These are phyloP conservation scores for Starmerella scarabaei DNA, from an alignment of 805 yeast genomes.

Conservation along the genomic window DNA sequence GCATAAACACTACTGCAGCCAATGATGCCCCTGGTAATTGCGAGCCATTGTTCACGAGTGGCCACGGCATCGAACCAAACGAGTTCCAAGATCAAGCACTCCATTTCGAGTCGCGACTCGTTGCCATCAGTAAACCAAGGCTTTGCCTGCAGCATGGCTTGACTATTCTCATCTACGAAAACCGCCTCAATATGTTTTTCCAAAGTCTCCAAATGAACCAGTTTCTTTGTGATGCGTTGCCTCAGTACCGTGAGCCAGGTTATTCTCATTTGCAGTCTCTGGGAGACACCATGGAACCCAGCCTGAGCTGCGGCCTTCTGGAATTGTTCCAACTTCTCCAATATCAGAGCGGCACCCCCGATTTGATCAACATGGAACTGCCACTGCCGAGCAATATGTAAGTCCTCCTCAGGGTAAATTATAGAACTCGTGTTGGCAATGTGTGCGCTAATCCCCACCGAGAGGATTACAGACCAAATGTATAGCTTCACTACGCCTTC, in stretches of 20 bases:
- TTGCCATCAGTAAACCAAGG: slow-evolving; percentile 9
- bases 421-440: slow-evolving; percentile 19
- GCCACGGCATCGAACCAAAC: slow-evolving; percentile 4
- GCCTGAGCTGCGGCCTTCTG: slow-evolving; percentile 38
- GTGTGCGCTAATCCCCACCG: slow-evolving; percentile 15
- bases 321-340: slow-evolving; percentile 21
- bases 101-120: slow-evolving; percentile 11
- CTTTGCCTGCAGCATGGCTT: not conserved
- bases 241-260: slow-evolving; percentile 21
- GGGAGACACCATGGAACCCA: slow-evolving; percentile 49
- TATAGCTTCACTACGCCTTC: slow-evolving; percentile 18
- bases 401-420: slow-evolving; percentile 27
- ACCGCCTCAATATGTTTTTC: slow-evolving; percentile 5
- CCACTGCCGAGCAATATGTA: slow-evolving; percentile 39
- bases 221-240: slow-evolving; percentile 14
- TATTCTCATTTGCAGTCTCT: slow-evolving; percentile 24
- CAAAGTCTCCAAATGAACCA: slow-evolving; percentile 11
- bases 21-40: slow-evolving; percentile 15
- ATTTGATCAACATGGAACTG: slow-evolving; percentile 29
- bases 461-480: slow-evolving; percentile 22
- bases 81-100: slow-evolving; percentile 7
- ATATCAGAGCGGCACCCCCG: slow-evolving; percentile 6
- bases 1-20: slow-evolving; percentile 10
- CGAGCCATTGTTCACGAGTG: slow-evolving; percentile 18
- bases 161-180: not conserved